phyloP scores from a whole-genome alignment of 2,329 filamentous ascomycete genomes.

The Zymoseptoria tritici region DNA sequence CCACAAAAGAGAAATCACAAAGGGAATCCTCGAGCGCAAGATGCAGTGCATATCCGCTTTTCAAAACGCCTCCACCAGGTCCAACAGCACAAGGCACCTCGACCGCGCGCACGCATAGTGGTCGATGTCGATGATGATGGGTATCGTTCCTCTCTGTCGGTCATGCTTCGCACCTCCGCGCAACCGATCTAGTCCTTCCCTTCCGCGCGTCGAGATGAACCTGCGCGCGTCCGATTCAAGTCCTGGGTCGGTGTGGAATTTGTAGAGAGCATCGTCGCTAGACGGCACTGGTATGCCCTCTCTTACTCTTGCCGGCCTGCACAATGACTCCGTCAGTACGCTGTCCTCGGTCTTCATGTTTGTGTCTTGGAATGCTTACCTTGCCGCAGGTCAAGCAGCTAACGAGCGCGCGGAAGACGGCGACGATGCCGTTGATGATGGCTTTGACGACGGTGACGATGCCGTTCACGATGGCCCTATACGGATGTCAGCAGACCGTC shows the following conservation, averaged over 20 bases:
- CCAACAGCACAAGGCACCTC: too few relatives aligned
- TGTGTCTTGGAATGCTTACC: too few relatives aligned
- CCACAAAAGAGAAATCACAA: neutral
- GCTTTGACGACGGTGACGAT: conserved; percentile 41
- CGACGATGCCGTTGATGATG: conserved; percentile 40
- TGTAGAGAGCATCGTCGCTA: conserved; percentile 14
- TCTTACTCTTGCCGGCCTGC: conserved; percentile 33
- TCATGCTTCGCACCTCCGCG: neutral
- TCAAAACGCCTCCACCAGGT: neutral
- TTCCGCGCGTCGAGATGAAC: neutral
- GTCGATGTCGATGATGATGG: neutral
- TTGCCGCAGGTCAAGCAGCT: conserved; percentile 44
- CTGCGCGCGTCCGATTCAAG: neutral
- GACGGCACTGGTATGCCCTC: conserved; percentile 31
- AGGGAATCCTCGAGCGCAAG: neutral
- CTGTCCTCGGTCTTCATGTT: too few relatives aligned
- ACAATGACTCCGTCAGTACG: too few relatives aligned
- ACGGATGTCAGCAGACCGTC: conserved; percentile 8
- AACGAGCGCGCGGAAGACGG: conserved; percentile 43
- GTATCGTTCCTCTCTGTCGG: neutral
- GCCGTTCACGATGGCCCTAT: conserved; percentile 36
- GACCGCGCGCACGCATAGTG: neutral
- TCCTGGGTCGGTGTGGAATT: neutral
- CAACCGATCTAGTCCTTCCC: neutral
- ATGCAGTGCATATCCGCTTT: neutral